Evolutionary conservation across 1,284 basidiomycete genomes (phyloP), one percentile per base, ranked within the genome.

Genomic region (Tilletiopsis washingtonensis): DNA sequence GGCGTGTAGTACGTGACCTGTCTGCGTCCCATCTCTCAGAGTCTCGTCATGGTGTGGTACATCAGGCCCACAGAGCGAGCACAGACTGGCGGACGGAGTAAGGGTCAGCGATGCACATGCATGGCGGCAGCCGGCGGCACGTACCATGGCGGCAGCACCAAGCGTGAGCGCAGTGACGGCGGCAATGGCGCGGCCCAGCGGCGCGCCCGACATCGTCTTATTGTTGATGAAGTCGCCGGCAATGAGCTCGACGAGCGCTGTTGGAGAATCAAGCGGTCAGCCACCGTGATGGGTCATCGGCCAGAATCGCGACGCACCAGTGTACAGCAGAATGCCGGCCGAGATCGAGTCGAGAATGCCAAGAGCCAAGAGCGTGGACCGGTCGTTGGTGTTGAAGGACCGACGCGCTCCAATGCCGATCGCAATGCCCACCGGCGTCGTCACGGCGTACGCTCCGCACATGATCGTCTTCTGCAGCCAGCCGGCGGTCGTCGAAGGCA

Each of bases 241-340:
- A 19, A 61, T 39, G 63, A 84, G 82, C 81, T 93, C 89, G 25
- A 91, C 89, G 24, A 91, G 77, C 45, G 85, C 90, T 0, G 91
- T n/a, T n/a, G n/a, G n/a, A n/a, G n/a, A n/a, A n/a, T n/a, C n/a
- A n/a, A n/a, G n/a, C n/a, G n/a, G n/a, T n/a, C n/a, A n/a, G n/a
- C n/a, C n/a, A n/a, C n/a, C n/a, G n/a, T n/a, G n/a, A n/a, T n/a
- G n/a, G n/a, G n/a, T n/a, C n/a, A n/a, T n/a, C n/a, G n/a, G n/a
- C n/a, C n/a, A n/a, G n/a, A n/a, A n/a, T n/a, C n/a, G n/a, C n/a
- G n/a, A n/a, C n/a, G n/a, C n/a, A n/a, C n/a, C n/a, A n/a, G n/a
- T 93, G 75, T 93, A 96, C 14, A 93, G 77, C 48, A 97, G 75
- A 65, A 97, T 89, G 3, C 91, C 91, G 0, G 88, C 81, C 50